Base-by-base conservation (phyloP, 129 eudicot species). In the Centella asiatica region DNA sequence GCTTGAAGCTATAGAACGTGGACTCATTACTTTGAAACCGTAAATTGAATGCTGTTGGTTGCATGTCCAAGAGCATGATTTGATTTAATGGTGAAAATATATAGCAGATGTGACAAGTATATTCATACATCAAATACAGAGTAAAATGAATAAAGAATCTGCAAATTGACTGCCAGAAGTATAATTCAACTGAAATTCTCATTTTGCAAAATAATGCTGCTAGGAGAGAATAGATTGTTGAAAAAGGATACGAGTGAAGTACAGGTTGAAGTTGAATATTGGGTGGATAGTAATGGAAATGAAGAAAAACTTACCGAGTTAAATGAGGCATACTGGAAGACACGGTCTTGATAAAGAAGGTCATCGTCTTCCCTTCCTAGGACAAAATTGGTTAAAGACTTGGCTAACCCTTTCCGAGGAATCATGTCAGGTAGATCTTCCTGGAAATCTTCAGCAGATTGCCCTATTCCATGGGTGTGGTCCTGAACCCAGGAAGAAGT, bases 261-360 rank as follows among this genome's bases (percentile, higher is more conserved):
- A 60, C 61, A 72, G 14, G 36, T 48, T 50, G 12, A 24, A 33
- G 27, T 46, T 47, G 26, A 23, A 39, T 52, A 26, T 13, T 24
- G 34, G 44, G 25, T 33, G 34, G 39, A 6, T 49, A 17, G 24
- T 32, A 36, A 47, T 36, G 56, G 22, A 69, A 11, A 18, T 36
- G 24, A 31, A 52, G 29, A 51, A 40, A 25, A 48, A 78, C 89
- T 74, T 66, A 87, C 99, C 47, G 99, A 87, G 76, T 84, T 87
- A 33, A 77, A 50, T 18, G 99, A 92, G 26, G 99, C 99, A 75
- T 61, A 92, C 36, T 86, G 86, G 60, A 92, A 92, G 25, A 92
- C 95, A 63, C 96, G 90, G 67, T 92, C 99, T 63, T 92, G 92
- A 54, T 87, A 92, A 49, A 92, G 65, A 76, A 92, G 57, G 74